Evolutionary conservation across 805 yeast species (phyloP).

Genomic region (Cyberlindnera meyerae): DNA sequence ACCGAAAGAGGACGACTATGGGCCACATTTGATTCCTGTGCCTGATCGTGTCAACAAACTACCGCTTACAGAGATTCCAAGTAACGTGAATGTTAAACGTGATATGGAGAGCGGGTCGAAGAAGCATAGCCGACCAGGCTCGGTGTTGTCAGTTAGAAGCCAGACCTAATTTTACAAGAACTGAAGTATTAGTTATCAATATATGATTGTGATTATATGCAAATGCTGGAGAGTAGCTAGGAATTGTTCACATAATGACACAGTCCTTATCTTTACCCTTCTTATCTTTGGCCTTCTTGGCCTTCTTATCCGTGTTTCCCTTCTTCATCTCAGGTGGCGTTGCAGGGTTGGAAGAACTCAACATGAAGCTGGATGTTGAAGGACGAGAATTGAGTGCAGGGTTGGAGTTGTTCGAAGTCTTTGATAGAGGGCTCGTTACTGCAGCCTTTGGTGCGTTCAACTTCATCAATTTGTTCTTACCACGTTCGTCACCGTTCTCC

Average conservation of each 20-base stretch:
- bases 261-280: slow-evolving; percentile 14
- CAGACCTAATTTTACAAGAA: too few relatives aligned
- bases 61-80: slow-evolving; percentile 5
- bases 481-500: slow-evolving; percentile 50
- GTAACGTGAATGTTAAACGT: slow-evolving; percentile 2
- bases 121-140: too few relatives aligned
- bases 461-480: slow-evolving; percentile 33
- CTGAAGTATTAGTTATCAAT: not conserved
- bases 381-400: not conserved
- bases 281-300: slow-evolving; percentile 5
- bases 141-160: too few relatives aligned
- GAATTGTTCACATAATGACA: slow-evolving; percentile 18
- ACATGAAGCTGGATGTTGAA: slow-evolving; percentile 3
- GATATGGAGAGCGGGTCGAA: not conserved
- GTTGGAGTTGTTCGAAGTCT: too few relatives aligned
- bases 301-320: slow-evolving; percentile 2
- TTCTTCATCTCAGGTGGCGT: not conserved
- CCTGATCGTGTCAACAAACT: slow-evolving; percentile 3
- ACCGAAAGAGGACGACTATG: slow-evolving; percentile 1
- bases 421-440: not conserved
- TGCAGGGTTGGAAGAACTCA: slow-evolving; percentile 1
- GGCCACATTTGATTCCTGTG: not conserved
- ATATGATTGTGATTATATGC: not conserved
- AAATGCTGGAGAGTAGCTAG: not conserved
- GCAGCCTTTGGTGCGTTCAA: slow-evolving; percentile 1